Conservation (phyloP, 2,329 filamentous ascomycete species). For the Diaporthe nobilis region DNA sequence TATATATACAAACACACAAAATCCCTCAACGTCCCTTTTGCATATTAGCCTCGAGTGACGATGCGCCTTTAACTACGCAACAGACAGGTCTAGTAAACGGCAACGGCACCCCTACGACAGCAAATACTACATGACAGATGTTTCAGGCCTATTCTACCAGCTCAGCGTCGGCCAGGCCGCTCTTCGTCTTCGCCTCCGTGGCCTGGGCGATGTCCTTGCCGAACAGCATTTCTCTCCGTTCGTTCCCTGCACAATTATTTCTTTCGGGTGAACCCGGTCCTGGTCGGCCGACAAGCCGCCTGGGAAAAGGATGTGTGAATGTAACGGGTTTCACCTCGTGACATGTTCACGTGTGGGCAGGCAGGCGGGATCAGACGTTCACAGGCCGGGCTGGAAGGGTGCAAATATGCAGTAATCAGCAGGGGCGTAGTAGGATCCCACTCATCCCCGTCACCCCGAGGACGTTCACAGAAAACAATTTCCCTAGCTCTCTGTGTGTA, state of each 20-base stretch:
- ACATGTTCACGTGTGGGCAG: conserved; percentile 1
- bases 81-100: not conserved
- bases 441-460: not conserved
- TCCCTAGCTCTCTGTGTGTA: not conserved
- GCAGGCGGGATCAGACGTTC: not conserved
- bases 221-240: not conserved
- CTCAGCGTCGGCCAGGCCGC: not conserved
- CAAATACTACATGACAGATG: not conserved
- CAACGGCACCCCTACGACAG: not conserved
- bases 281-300: not conserved
- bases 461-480: not conserved
- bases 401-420: not conserved
- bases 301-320: not conserved
- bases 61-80: not conserved
- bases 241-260: not conserved
- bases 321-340: conserved; percentile 21
- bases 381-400: not conserved
- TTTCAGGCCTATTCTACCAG: not conserved
- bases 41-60: not conserved
- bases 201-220: not conserved
- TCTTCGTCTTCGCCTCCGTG: not conserved
- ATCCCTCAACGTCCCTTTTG: not conserved
- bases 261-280: conserved; percentile 3
- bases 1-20: conserved; percentile 28
- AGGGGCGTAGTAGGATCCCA: not conserved